Conservation (phyloP, 441 rosid species). For the Pelargonium citronellum region DNA sequence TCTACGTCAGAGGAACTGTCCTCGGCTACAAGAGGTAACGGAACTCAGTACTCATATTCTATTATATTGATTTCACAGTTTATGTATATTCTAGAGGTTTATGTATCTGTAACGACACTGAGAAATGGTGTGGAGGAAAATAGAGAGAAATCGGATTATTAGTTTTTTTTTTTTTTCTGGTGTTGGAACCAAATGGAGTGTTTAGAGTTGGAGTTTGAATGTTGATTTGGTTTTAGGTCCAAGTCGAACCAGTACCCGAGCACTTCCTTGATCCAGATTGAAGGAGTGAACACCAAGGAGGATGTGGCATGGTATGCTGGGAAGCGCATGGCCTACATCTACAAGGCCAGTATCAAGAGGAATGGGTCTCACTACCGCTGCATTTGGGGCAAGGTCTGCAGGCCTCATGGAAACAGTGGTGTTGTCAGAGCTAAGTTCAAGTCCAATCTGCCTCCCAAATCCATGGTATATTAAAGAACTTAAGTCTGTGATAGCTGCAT, state of each 20-base stretch:
- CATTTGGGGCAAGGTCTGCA: slow-evolving; percentile 80
- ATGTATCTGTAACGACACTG: background rate
- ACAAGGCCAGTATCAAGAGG: slow-evolving; percentile 83
- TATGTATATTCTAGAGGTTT: background rate
- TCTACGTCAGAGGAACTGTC: slow-evolving; percentile 72
- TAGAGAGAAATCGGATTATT: background rate
- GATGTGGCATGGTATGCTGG: slow-evolving; percentile 78
- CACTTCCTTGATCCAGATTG: slow-evolving; percentile 67
- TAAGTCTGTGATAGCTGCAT: background rate
- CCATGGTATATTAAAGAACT: slow-evolving; percentile 49
- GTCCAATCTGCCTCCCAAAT: slow-evolving; percentile 72
- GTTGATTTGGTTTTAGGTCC: slow-evolving; percentile 37
- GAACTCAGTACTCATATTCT: background rate
- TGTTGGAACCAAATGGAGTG: background rate
- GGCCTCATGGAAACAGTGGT: slow-evolving; percentile 91
- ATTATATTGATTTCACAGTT: background rate
- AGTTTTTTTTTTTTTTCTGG: background rate
- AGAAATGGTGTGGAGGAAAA: background rate
- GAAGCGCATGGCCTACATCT: slow-evolving; percentile 78
- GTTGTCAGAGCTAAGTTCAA: slow-evolving; percentile 88
- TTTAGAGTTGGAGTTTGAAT: slow-evolving; percentile 6
- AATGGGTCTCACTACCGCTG: slow-evolving; percentile 76
- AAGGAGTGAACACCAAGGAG: slow-evolving; percentile 84
- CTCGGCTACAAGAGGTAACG: slow-evolving; percentile 78
- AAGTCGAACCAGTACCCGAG: slow-evolving; percentile 84